Evolutionary conservation across 129 eudicot species (phyloP).

Genomic region (Flaveria bidentis): DNA sequence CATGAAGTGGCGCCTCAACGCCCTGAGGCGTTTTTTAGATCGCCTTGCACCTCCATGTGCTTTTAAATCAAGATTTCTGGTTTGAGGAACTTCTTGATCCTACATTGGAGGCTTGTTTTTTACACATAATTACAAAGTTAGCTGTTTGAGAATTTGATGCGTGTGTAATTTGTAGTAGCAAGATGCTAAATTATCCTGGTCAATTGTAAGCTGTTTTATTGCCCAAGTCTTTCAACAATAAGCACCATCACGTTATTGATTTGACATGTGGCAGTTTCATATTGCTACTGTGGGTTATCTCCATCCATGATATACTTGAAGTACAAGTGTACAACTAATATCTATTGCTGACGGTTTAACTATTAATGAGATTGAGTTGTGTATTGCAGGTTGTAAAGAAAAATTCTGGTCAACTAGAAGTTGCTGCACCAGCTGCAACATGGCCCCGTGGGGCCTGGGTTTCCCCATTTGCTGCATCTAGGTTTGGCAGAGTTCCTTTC

Average conservation of each 20-base stretch:
- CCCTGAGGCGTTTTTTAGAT: too few relatives aligned
- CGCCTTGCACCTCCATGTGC: too few relatives aligned
- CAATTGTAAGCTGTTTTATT: background rate
- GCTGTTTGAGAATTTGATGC: background rate
- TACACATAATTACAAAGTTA: background rate
- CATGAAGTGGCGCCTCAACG: too few relatives aligned
- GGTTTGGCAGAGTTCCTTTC: conserved; percentile 60
- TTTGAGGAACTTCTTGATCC: background rate
- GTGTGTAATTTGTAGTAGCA: background rate
- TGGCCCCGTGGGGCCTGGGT: conserved; percentile 65
- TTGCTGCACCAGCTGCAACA: conserved; percentile 39
- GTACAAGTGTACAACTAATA: background rate
- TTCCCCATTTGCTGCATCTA: conserved; percentile 59
- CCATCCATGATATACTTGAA: background rate
- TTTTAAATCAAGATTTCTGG: background rate
- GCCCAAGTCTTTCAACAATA: background rate
- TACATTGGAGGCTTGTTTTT: background rate
- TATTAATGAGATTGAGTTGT: background rate
- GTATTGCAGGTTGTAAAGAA: conserved; percentile 64
- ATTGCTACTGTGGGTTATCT: background rate
- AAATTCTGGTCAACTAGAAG: conserved; percentile 59
- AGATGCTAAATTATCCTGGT: background rate
- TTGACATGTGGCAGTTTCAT: background rate
- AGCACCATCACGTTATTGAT: background rate
- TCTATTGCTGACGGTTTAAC: background rate